Conservation (phyloP, 2,329 filamentous ascomycete species). For the Paramyrothecium sp. region DNA sequence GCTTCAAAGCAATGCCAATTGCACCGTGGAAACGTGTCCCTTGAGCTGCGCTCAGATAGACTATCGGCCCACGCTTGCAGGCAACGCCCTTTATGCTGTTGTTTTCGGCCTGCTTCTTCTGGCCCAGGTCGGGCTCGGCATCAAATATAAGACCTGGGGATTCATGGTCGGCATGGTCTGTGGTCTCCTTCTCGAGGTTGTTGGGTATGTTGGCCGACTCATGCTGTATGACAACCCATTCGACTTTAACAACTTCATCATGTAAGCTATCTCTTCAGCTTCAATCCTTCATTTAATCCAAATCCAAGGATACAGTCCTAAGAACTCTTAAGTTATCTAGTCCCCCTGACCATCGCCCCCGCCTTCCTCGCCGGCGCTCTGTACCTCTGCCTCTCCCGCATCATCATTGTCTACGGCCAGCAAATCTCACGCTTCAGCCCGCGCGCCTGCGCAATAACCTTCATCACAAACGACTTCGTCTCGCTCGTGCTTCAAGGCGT, state of each 20-base stretch:
- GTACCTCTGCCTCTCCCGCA: constrained; percentile 53
- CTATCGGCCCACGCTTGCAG: constrained; percentile 34
- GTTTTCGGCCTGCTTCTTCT: constrained; percentile 41
- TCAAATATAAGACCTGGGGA: constrained; percentile 33
- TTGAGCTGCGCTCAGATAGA: constrained; percentile 29
- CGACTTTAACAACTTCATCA: constrained; percentile 49
- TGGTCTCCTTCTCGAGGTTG: constrained; percentile 51
- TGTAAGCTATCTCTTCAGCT: constrained; percentile 46
- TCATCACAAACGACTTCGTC: constrained; percentile 46
- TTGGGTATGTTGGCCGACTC: constrained; percentile 59
- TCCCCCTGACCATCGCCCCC: constrained; percentile 57
- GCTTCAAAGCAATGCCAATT: constrained; percentile 14
- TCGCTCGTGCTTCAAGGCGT: constrained; percentile 48
- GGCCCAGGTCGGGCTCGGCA: constrained; percentile 31
- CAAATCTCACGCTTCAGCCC: constrained; percentile 27
- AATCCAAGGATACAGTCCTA: not conserved
- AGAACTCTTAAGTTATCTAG: constrained; percentile 18
- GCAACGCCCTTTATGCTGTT: constrained; percentile 26
- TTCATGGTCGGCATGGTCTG: constrained; percentile 42
- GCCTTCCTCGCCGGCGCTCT: constrained; percentile 61
- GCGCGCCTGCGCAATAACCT: constrained; percentile 24
- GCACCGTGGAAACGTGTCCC: constrained; percentile 41
- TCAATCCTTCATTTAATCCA: not conserved
- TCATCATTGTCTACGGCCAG: constrained; percentile 39
- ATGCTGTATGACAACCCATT: constrained; percentile 53